Base-by-base conservation (phyloP, 1,284 basidiomycete species). In the Athelia sp. region DNA sequence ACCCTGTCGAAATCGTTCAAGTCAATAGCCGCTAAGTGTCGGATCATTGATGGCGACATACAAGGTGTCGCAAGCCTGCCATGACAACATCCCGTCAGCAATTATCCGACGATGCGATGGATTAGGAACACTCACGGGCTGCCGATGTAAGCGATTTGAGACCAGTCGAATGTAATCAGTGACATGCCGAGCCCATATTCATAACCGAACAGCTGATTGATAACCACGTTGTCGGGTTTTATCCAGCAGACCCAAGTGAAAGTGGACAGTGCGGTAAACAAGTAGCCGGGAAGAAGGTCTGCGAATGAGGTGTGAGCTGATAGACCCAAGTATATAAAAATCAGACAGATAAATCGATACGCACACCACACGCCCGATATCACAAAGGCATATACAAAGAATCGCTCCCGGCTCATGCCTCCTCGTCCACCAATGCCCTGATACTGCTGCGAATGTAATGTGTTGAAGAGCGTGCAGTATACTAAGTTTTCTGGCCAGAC, bases 401-500 rank as follows among this genome's bases (percentile, higher is more conserved):
- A 87, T 47, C 68, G 68, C 59, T 77, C 70, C 44, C 81, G 63
- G 23, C 72, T 73, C 52, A 84, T 74, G 50, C 69, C 67, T 1
- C 72, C 71, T 17, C 69, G 66, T 34, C 54, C 59, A 10, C 69
- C 70, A 22, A 67, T 63, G 48, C 70, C 70, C 19, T 63, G 53
- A 54, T 72, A 82, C 67, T 69, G 71, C 55, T 81, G 75, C 3
- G 76, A 77, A 58, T 84, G 82, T 8, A 84, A 70, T 15, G 82
- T 84, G 62, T 84, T 84, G 66, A 94, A 84, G n/a, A 90, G 78
- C 3, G 91, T 90, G 51, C 87, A 85, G 17, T 76, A 76, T 22
- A 92, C 88, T 2, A 93, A 75, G 47, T 86, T 86, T 50, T 80
- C 77, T 2, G 89, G 90, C 89, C 88, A 92, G 55, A 91, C 26